Evolutionary conservation across 805 yeast species (phyloP), one percentile per base, ranked within the genome.

Genomic region (Hanseniaspora singularis): DNA sequence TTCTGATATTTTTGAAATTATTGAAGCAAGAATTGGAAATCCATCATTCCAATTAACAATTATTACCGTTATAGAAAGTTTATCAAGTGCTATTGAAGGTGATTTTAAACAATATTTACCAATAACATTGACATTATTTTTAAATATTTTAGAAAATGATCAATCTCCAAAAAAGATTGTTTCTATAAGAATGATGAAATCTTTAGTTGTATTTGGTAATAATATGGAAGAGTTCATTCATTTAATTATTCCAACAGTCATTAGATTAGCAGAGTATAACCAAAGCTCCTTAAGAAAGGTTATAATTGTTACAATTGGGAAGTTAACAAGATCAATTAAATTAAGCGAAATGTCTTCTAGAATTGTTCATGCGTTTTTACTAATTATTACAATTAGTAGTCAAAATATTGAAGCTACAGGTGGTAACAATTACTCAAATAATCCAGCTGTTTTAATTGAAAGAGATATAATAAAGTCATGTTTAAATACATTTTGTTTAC

Each of bases 151-250:
- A 41, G 94, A 84, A 46, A 76, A 75, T 44, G 92, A 81, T 50
- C 77, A 72, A 49, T 71, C 85, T 0, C 69, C 71, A 1, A 76
- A 76, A 28, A 67, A 74, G 30, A 71, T 72, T 30, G 76, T 83
- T 0, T 73, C 89, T 0, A 64, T 80, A 24, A 79, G 83, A 53
- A 94, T 87, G 0, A 67, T 92, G 55, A 77, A 78, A 54, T 81
- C 94, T 10, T 74, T 92, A 56, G 89, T 86, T 6, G 79, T 81
- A 0, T 86, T 92, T 62, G 96, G 96, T 0, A 68, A 81, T 22
- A 85, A 83, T 57, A 71, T 89, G 40, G 96, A 89, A 52, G 96
- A 92, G 51, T 85, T 83, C 55, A 74, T 81, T 3, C 95, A 87
- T 58, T 71, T 89, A 49, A 74, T 89, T 22, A 72, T 92, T n/a